Percentiles rank a stretch among this genome's conserved stretches.
These are phyloP conservation scores for Jaminaea rosea DNA, from an alignment of 1,284 basidiomycete species.

Conservation along the genomic window DNA sequence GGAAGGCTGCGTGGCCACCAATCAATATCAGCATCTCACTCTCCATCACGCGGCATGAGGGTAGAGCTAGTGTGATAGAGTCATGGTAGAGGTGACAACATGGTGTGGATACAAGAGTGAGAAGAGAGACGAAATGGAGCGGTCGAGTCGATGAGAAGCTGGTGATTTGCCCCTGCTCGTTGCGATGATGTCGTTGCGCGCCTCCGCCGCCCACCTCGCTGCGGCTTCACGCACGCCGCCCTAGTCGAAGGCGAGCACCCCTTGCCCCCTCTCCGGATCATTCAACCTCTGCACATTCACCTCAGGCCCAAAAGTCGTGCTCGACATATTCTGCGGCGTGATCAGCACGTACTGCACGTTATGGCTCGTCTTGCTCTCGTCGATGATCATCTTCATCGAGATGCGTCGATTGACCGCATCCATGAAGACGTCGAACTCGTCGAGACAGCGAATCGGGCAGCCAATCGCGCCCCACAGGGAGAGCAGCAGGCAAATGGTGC, in stretches of 20 bases:
- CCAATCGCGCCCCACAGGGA: constrained; percentile 91
- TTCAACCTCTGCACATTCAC: constrained; percentile 15
- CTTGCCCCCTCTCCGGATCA: constrained; percentile 13
- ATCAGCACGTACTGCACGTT: constrained; percentile 55
- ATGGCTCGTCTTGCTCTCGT: constrained; percentile 71
- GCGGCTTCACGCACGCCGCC: too few relatives aligned
- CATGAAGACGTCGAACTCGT: constrained; percentile 79
- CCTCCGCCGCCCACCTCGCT: too few relatives aligned
- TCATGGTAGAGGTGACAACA: too few relatives aligned
- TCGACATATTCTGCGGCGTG: constrained; percentile 37
- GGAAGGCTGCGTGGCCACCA: too few relatives aligned
- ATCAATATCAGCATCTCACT: too few relatives aligned
- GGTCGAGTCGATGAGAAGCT: too few relatives aligned
- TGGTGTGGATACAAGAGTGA: too few relatives aligned
- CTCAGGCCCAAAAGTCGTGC: constrained; percentile 12
- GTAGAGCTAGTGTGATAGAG: too few relatives aligned
- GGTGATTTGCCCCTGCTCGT: too few relatives aligned
- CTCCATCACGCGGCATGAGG: too few relatives aligned
- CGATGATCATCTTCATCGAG: constrained; percentile 84
- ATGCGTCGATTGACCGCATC: constrained; percentile 84
- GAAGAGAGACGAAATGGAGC: too few relatives aligned
- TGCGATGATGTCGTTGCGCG: too few relatives aligned
- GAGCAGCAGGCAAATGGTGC: constrained; percentile 83
- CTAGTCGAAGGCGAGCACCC: background rate
- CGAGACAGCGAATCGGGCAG: constrained; percentile 86